Percentiles rank a stretch among this genome's conserved stretches.
These are phyloP conservation scores for Phytopythium delawarense DNA, from an alignment of 352 stramenopile genomes.

Conservation along the genomic window DNA sequence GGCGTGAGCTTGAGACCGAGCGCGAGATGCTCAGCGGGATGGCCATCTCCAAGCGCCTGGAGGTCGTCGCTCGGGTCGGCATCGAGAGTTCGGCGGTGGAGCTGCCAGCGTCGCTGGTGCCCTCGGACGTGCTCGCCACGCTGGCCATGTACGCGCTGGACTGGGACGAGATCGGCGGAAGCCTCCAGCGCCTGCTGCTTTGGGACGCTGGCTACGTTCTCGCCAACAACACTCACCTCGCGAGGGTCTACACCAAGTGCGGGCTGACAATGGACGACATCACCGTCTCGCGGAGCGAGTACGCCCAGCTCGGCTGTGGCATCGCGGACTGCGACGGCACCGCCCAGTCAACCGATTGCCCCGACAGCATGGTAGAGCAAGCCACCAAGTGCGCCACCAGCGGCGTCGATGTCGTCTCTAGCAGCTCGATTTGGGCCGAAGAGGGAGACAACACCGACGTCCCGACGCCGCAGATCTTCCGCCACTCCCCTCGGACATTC, in stretches of 20 bases:
- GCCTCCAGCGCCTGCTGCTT: conserved; percentile 49
- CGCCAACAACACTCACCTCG: conserved; percentile 9
- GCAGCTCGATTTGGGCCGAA: conserved; percentile 26
- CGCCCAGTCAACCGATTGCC: conserved; percentile 14
- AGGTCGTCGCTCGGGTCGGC: conserved; percentile 18
- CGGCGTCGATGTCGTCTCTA: conserved; percentile 7
- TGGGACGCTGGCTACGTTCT: conserved; percentile 46
- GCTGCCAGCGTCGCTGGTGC: conserved; percentile 16
- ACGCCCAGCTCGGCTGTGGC: conserved; percentile 27
- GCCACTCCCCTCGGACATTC: conserved; percentile 28
- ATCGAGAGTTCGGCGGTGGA: conserved; percentile 25
- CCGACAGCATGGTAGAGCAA: conserved; percentile 23
- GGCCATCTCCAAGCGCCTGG: conserved; percentile 26
- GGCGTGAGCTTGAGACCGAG: background rate
- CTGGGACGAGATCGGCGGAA: conserved; percentile 37
- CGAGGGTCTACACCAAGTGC: conserved; percentile 27
- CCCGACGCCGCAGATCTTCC: conserved; percentile 25
- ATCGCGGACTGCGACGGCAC: conserved; percentile 10
- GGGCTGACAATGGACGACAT: conserved; percentile 43
- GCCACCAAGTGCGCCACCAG: conserved; percentile 28
- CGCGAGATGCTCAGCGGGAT: conserved; percentile 9
- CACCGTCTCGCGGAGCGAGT: conserved; percentile 22
- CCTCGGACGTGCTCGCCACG: conserved; percentile 25
- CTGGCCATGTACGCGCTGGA: conserved; percentile 16
- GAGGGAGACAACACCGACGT: conserved; percentile 43